phyloP scores from a whole-genome alignment of 2,329 filamentous ascomycete genomes.

The Clathrospora elynae region DNA sequence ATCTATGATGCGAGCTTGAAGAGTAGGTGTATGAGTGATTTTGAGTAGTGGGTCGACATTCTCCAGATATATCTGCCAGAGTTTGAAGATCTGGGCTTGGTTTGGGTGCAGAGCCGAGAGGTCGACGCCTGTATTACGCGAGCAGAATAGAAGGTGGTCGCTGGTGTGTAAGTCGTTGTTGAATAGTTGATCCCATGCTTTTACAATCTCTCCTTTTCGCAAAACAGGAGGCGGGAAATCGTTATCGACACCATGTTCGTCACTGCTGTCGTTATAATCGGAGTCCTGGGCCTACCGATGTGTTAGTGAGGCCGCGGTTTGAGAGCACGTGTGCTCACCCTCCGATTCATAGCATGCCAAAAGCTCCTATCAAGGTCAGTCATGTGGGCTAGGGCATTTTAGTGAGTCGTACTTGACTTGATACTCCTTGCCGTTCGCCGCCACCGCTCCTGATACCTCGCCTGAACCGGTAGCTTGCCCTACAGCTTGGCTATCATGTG shows the following conservation, averaged over 20 bases:
- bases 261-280: slow-evolving; percentile 2
- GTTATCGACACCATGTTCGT: slow-evolving; percentile 2
- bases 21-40: slow-evolving; percentile 37
- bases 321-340: slow-evolving; percentile 1
- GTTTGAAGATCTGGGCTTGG: slow-evolving; percentile 67
- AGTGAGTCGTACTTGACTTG: slow-evolving; percentile 12
- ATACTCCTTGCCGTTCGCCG: not conserved
- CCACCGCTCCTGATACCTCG: not conserved
- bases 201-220: slow-evolving; percentile 43
- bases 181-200: slow-evolving; percentile 52
- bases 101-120: slow-evolving; percentile 67
- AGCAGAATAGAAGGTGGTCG: slow-evolving; percentile 61
- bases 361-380: slow-evolving; percentile 24
- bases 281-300: slow-evolving; percentile 7
- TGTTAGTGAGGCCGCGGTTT: not conserved
- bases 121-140: slow-evolving; percentile 60
- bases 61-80: slow-evolving; percentile 75
- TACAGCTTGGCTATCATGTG: not conserved
- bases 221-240: slow-evolving; percentile 17
- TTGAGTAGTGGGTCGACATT: slow-evolving; percentile 42
- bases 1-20: slow-evolving; percentile 65
- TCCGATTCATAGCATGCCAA: slow-evolving; percentile 32
- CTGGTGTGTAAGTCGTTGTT: slow-evolving; percentile 36
- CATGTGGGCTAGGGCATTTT: too few species aligned
- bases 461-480: not conserved